Percentiles rank a stretch among this genome's conserved stretches.
These are phyloP conservation scores for Hypoxylon sp. DNA, from an alignment of 2,329 filamentous ascomycete genomes.

Conservation along the genomic window DNA sequence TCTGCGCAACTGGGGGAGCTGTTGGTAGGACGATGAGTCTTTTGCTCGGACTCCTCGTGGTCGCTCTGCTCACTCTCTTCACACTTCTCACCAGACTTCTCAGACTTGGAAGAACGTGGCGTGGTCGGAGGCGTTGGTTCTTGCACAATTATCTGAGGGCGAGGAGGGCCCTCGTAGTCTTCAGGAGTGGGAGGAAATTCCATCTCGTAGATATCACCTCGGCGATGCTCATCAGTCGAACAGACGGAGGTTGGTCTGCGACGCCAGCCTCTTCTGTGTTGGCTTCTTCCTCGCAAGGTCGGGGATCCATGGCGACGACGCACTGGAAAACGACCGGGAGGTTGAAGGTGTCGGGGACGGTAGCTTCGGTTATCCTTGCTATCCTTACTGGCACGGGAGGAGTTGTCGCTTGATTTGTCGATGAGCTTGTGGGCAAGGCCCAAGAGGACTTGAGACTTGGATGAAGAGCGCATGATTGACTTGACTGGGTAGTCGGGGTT, in stretches of 20 bases:
- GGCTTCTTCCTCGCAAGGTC: not conserved
- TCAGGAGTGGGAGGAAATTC: not conserved
- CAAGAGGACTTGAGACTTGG: not conserved
- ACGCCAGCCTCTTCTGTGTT: not conserved
- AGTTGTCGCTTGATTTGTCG: not conserved
- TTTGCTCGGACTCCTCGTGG: not conserved
- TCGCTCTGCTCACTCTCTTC: not conserved
- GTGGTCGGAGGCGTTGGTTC: constrained; percentile 3
- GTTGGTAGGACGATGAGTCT: not conserved
- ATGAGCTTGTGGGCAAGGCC: not conserved
- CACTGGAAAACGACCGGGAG: not conserved
- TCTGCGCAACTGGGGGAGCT: not conserved
- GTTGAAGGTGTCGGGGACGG: not conserved
- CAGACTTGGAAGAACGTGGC: not conserved
- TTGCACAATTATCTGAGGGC: not conserved
- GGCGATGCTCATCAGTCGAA: not conserved
- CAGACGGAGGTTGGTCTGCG: not conserved
- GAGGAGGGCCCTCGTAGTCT: not conserved
- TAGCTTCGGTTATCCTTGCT: not conserved
- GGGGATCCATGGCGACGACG: not conserved
- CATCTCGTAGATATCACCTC: not conserved
- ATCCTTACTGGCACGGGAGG: not conserved
- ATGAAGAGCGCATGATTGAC: not conserved
- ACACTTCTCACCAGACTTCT: not conserved
- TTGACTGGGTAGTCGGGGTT: not conserved